phyloP scores from a whole-genome alignment of 2,329 filamentous ascomycete species.

The Aspergillus sp. region DNA sequence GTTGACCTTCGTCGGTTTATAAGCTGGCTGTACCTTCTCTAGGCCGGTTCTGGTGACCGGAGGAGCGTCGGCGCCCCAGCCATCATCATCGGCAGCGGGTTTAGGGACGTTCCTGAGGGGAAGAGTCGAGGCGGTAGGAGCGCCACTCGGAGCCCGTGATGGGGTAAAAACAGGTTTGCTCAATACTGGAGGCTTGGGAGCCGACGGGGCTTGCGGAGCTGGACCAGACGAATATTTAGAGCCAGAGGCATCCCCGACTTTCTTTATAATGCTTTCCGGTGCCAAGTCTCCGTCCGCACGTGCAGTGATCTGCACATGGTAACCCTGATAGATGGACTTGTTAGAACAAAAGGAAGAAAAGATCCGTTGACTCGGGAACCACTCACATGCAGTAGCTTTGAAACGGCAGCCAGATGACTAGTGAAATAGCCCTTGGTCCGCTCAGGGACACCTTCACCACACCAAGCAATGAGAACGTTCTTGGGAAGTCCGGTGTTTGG shows the following conservation, averaged over 20 bases:
- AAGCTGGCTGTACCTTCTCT: slow-evolving; percentile 88
- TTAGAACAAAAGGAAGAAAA: slow-evolving; percentile 1
- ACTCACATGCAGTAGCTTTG: slow-evolving; percentile 79
- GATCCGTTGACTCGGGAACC: neutral
- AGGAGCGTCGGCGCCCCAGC: slow-evolving; percentile 95
- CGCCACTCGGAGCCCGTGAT: slow-evolving; percentile 52
- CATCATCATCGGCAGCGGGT: slow-evolving; percentile 71
- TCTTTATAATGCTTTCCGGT: slow-evolving; percentile 83
- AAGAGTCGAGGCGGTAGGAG: slow-evolving; percentile 54
- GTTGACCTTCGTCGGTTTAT: slow-evolving; percentile 94
- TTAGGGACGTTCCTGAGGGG: slow-evolving; percentile 52
- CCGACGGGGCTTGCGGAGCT: slow-evolving; percentile 52
- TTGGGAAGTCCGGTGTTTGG: slow-evolving; percentile 88
- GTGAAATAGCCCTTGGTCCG: slow-evolving; percentile 98
- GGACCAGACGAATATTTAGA: slow-evolving; percentile 82
- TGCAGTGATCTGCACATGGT: slow-evolving; percentile 96
- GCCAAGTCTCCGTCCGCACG: slow-evolving; percentile 86
- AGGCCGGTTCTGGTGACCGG: slow-evolving; percentile 80
- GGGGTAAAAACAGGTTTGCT: slow-evolving; percentile 93
- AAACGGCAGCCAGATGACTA: slow-evolving; percentile 83
- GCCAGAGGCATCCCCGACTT: slow-evolving; percentile 90
- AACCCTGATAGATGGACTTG: slow-evolving; percentile 55
- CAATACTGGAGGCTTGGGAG: slow-evolving; percentile 65
- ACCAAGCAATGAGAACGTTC: slow-evolving; percentile 92
- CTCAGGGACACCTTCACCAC: slow-evolving; percentile 96